Evolutionary conservation across 1,284 basidiomycete species (phyloP), one percentile per base, ranked within the genome.

Genomic region (Tilletiaria anomala): DNA sequence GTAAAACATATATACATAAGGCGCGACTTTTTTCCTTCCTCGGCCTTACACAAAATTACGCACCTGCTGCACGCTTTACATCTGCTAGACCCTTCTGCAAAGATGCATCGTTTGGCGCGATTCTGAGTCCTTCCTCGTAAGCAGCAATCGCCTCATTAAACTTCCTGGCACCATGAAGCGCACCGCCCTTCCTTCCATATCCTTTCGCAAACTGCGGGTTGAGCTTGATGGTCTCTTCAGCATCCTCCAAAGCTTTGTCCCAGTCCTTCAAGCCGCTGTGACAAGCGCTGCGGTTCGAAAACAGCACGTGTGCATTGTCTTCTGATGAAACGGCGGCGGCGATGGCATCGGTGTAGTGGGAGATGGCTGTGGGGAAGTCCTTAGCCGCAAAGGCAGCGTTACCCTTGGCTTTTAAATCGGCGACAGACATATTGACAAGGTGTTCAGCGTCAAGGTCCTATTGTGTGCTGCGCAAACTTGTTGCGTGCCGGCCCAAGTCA

Each of bases 211-310:
- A 96, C 3, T 75, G 72, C 3, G 85, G 78, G 58, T 83, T 83
- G 50, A 82, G 71, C 61, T 77, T 75, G 65, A 93, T 76, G 43
- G 69, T 71, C 78, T 86, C 76, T 59, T 93, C 84, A 8, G 89
- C 89, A 70, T 96, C 89, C 43, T 78, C 75, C 42, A 94, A 74
- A 14, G 89, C 89, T 8, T 74, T 75, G 35, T 69, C 65, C 73
- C 79, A 94, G 41, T 82, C 71, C 56, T 76, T 81, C 72, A 85
- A 81, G 15, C 86, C 86, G 14, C 80, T 76, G 64, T 86, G 78
- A 21, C 84, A 83, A 14, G 88, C 89, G 54, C 84, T 88, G 44
- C 89, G 76, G 68, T 96, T 96, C 5, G 87, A 93, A 71, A 77
- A 94, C 16, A 94, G 74, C 40, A 96, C 87, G 65, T 85, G 82